A percentile compares a stretch with the other conserved stretches of the same genome.
phyloP scores from a whole-genome alignment of 164 flowering plant genomes.

The Platanus orientalis region DNA sequence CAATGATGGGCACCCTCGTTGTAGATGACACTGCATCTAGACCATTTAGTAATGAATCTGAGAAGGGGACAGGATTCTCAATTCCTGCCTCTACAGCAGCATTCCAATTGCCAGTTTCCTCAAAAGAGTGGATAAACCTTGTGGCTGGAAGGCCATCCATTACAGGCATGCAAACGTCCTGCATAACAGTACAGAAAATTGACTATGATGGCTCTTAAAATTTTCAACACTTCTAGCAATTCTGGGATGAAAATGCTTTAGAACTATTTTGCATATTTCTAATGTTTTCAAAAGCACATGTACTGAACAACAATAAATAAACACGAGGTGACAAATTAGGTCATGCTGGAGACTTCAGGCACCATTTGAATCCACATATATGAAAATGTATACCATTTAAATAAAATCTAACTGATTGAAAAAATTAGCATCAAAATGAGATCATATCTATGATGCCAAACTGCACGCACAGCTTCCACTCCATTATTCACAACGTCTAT shows the following conservation, averaged over 20 bases:
- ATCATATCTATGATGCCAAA: conserved; percentile 54
- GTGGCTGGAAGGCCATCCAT: conserved; percentile 98
- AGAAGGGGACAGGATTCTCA: conserved; percentile 21
- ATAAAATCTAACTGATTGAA: neutral
- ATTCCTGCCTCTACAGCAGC: conserved; percentile 74
- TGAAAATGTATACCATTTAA: too few relatives aligned
- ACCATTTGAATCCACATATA: too few relatives aligned
- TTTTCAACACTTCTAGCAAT: neutral
- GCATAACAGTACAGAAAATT: conserved; percentile 16
- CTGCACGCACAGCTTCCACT: conserved; percentile 82
- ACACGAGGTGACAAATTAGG: too few relatives aligned
- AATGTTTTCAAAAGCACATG: too few relatives aligned
- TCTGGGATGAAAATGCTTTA: neutral
- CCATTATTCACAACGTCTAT: conserved; percentile 90
- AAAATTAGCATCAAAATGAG: conserved; percentile 82
- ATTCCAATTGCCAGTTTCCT: conserved; percentile 90
- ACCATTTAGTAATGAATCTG: conserved; percentile 24
- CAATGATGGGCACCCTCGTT: conserved; percentile 66
- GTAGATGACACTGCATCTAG: conserved; percentile 16
- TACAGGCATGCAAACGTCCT: conserved; percentile 98
- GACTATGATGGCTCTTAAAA: neutral
- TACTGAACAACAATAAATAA: too few relatives aligned
- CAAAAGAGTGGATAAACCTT: conserved; percentile 77
- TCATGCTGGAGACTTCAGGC: too few relatives aligned
- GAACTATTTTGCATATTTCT: neutral